Evolutionary conservation across 106 monocot genomes (phyloP).

Genomic region (Dendrobium catenatum): DNA sequence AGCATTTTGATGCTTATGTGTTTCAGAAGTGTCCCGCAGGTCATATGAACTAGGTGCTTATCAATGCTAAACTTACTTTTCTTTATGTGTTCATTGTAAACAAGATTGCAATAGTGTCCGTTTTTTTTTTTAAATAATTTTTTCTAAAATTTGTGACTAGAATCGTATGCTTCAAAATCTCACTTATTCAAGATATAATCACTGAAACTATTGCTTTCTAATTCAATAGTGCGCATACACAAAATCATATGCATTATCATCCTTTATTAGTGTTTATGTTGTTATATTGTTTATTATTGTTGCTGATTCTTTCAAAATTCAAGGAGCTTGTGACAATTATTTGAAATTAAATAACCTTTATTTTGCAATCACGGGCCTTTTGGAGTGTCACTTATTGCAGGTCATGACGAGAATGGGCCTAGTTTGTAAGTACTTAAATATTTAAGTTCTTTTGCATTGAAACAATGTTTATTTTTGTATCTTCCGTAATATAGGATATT

Average conservation of each 20-base stretch:
- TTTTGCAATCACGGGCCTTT: conserved; percentile 61
- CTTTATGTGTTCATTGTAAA: not conserved
- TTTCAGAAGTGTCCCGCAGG: too few relatives aligned
- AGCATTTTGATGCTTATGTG: not conserved
- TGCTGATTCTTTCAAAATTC: not conserved
- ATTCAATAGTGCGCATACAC: too few relatives aligned
- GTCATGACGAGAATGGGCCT: conserved; percentile 72
- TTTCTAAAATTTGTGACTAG: too few relatives aligned
- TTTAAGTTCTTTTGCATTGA: not conserved
- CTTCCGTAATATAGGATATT: not conserved
- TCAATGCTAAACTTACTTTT: not conserved
- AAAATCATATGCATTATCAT: too few relatives aligned
- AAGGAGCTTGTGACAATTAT: not conserved
- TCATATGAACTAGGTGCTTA: not conserved
- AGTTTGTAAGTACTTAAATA: conserved; percentile 45
- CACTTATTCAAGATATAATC: too few relatives aligned
- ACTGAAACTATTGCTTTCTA: too few relatives aligned
- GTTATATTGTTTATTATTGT: not conserved
- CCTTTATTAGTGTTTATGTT: not conserved
- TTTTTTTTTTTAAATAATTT: too few relatives aligned
- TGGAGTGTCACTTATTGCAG: conserved; percentile 76
- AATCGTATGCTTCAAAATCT: too few relatives aligned
- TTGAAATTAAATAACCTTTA: not conserved
- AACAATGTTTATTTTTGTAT: not conserved
- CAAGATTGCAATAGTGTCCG: too few relatives aligned